Conservation (phyloP, 805 yeast species). For the Wilhelminamyces savonicus region DNA sequence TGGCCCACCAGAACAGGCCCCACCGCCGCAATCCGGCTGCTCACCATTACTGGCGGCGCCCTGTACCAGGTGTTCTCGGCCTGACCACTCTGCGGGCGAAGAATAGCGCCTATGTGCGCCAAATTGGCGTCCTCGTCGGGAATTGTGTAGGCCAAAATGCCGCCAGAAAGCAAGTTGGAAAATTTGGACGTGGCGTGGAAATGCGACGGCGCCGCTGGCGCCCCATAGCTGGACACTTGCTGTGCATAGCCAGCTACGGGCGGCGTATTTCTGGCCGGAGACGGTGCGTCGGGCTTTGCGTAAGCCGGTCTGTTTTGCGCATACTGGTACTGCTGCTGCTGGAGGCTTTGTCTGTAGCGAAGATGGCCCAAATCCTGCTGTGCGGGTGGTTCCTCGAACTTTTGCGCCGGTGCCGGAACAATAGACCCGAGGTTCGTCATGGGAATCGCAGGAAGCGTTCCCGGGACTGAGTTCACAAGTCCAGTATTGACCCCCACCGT, state of each 20-base stretch:
- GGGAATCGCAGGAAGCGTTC: too few relatives aligned
- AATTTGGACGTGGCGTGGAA: constrained; percentile 26
- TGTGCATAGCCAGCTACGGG: constrained; percentile 11
- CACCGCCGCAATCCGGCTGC: constrained; percentile 2
- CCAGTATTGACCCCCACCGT: too few relatives aligned
- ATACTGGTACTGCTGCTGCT: constrained; percentile 13
- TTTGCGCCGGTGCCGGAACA: too few relatives aligned
- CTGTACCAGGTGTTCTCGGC: constrained; percentile 13
- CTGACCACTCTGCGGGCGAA: constrained; percentile 19
- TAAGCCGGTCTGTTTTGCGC: too few relatives aligned
- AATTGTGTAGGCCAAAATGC: constrained; percentile 29
- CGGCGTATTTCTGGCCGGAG: constrained; percentile 7
- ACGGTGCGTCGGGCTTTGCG: constrained; percentile 6
- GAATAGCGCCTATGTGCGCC: constrained; percentile 12
- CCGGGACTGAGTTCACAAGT: too few relatives aligned
- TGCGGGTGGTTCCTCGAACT: too few relatives aligned
- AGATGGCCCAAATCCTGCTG: constrained; percentile 1
- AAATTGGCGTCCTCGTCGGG: constrained; percentile 12
- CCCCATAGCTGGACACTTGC: too few relatives aligned
- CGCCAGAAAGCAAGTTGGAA: constrained; percentile 32
- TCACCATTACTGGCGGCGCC: constrained; percentile 9
- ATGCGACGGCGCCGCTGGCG: too few relatives aligned
- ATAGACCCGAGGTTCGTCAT: too few relatives aligned
- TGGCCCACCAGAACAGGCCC: constrained; percentile 6
- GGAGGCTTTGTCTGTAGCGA: constrained; percentile 3